Evolutionary conservation across 768 basidiomycete genomes (phyloP).

Genomic region (Boletus rubropictus): DNA sequence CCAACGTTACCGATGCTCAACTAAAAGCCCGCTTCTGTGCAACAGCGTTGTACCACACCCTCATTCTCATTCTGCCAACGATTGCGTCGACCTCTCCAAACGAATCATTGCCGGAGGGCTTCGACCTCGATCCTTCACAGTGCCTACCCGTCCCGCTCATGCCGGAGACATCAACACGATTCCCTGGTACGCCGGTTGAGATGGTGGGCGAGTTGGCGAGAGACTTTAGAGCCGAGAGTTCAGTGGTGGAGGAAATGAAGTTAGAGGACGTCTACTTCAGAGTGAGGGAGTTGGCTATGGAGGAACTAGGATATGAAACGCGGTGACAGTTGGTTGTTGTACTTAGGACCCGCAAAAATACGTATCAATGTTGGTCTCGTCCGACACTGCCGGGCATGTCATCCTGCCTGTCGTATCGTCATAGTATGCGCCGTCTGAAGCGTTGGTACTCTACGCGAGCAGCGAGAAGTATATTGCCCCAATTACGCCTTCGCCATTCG

Average conservation of each 20-base stretch:
- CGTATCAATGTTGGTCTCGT: neutral
- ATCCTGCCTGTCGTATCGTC: neutral
- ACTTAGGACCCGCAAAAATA: neutral
- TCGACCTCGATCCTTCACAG: constrained; percentile 50
- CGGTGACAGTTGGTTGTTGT: constrained; percentile 9
- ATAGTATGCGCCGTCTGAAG: constrained; percentile 31
- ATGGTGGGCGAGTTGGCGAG: constrained; percentile 51
- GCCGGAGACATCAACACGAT: constrained; percentile 61
- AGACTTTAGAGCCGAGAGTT: constrained; percentile 62
- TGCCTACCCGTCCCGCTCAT: constrained; percentile 54
- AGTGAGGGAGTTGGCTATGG: constrained; percentile 55
- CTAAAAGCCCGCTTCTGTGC: constrained; percentile 62
- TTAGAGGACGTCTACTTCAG: constrained; percentile 59
- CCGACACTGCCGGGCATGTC: neutral
- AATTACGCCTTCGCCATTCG: constrained; percentile 65
- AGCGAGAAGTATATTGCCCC: constrained; percentile 50
- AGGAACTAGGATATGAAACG: constrained; percentile 39
- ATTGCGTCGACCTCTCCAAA: constrained; percentile 22
- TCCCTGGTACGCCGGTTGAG: constrained; percentile 67
- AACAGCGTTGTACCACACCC: constrained; percentile 70
- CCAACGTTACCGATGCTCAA: constrained; percentile 70
- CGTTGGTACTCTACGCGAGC: constrained; percentile 50
- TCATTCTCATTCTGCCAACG: constrained; percentile 43
- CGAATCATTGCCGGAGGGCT: constrained; percentile 39
- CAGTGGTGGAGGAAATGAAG: constrained; percentile 46